Conservation (phyloP, 75 land plant genomes). For the Selaginella moellendorffii region DNA sequence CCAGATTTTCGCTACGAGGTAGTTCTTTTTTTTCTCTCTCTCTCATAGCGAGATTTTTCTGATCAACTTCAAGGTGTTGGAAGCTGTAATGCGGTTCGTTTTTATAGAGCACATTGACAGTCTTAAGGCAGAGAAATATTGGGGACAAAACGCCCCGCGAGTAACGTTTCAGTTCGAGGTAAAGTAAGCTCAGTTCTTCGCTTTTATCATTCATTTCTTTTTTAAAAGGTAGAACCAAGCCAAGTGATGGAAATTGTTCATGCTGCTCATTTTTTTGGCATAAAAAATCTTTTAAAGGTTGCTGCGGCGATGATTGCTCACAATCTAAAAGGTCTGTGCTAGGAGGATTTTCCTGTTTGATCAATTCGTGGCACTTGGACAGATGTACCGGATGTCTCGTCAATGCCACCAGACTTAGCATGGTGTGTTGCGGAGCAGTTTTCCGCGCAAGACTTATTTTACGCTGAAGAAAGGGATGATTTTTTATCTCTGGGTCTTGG, state of each 20-base stretch:
- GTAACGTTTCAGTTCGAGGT: slow-evolving; percentile 28
- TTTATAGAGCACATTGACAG: slow-evolving; percentile 24
- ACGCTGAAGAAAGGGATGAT: slow-evolving; percentile 25
- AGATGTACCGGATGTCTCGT: slow-evolving; percentile 28
- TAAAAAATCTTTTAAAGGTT: slow-evolving; percentile 16
- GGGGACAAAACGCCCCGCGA: slow-evolving; percentile 22
- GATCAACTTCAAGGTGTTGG: slow-evolving; percentile 15
- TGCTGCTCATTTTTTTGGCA: slow-evolving; percentile 30
- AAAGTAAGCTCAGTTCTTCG: background rate
- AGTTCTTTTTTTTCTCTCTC: too few relatives aligned
- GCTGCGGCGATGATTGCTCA: slow-evolving; percentile 32
- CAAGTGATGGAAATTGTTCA: slow-evolving; percentile 27
- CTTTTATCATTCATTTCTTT: background rate
- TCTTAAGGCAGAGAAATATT: slow-evolving; percentile 25
- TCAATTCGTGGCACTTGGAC: too few relatives aligned
- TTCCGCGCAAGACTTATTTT: slow-evolving; percentile 20
- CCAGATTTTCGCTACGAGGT: slow-evolving; percentile 22
- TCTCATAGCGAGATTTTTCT: too few relatives aligned
- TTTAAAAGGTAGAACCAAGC: slow-evolving; percentile 23
- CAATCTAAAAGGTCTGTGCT: slow-evolving; percentile 16
- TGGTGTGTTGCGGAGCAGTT: slow-evolving; percentile 30
- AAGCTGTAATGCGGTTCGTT: slow-evolving; percentile 20
- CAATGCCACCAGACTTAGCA: slow-evolving; percentile 26
- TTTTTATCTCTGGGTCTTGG: slow-evolving; percentile 22
- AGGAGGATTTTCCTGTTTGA: background rate